phyloP scores from a whole-genome alignment of 225 moss, liverwort and hornwort genomes.

The Anthoceros angustus region DNA sequence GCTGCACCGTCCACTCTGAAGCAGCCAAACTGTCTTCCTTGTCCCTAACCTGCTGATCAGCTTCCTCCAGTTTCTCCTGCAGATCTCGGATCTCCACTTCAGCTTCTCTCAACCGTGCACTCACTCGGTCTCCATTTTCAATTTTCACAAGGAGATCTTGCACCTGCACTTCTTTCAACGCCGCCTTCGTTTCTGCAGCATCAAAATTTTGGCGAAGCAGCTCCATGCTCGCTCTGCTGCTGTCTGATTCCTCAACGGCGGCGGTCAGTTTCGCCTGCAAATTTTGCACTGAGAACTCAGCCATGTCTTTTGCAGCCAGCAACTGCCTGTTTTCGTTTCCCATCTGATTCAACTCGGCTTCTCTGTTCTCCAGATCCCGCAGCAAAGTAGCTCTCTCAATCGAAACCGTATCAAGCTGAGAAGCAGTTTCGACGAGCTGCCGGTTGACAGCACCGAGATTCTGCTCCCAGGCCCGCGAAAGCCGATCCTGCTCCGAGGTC shows the following conservation, averaged over 20 bases:
- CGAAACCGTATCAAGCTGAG: slow-evolving; percentile 26
- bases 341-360: slow-evolving; percentile 15
- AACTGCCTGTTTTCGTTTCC: slow-evolving; percentile 24
- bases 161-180: slow-evolving; percentile 15
- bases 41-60: slow-evolving; percentile 41
- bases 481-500: not conserved
- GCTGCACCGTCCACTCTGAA: slow-evolving; percentile 78
- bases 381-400: slow-evolving; percentile 26
- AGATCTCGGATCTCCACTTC: slow-evolving; percentile 25
- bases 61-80: slow-evolving; percentile 30
- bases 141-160: slow-evolving; percentile 29
- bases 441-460: not conserved
- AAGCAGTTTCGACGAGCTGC: slow-evolving; percentile 8
- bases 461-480: not conserved
- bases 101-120: slow-evolving; percentile 15
- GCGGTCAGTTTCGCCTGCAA: slow-evolving; percentile 31
- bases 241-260: slow-evolving; percentile 37
- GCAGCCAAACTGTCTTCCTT: slow-evolving; percentile 65
- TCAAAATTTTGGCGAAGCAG: slow-evolving; percentile 33
- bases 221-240: slow-evolving; percentile 27
- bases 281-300: slow-evolving; percentile 24
- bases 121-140: slow-evolving; percentile 27
- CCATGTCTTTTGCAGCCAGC: slow-evolving; percentile 16
- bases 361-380: slow-evolving; percentile 28
- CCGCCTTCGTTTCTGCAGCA: slow-evolving; percentile 30